Base-by-base conservation (phyloP, 1,139 yeast species). In the Saccharomycopsis phalli region DNA sequence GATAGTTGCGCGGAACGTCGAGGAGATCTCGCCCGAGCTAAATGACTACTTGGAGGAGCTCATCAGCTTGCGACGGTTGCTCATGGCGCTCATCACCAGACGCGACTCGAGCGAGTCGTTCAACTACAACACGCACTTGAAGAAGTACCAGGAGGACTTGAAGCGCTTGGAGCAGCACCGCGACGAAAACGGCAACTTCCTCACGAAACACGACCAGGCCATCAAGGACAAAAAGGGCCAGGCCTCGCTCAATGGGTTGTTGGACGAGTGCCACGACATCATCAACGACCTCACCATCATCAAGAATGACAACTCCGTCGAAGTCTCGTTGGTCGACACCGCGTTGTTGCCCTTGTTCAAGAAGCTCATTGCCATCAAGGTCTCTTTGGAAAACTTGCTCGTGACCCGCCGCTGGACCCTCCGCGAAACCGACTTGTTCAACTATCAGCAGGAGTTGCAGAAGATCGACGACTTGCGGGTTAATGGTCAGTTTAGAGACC, bases 401-500 rank as follows among this genome's bases (percentile, higher is more conserved):
- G 75, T 91, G 27, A 91, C 98, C 3, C 78, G 95, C 61, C 74
- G 97, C 58, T 91, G 98, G 98, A 88, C 97, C 2, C 67, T 91
- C 61, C 74, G 98, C 55, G 95, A 87, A 55, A 91, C 97, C 0
- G 98, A 91, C 60, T 67, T 91, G 50, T 91, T 82, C 61, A 70
- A 71, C 41, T 88, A 82, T 57, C 94, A 87, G 59, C 75, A 79
- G 53, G 69, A 68, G 48, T 65, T 88, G 49, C 78, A 77, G 52
- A 71, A 69, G 44, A 77, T 88, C 48, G 95, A 88, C 55, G 80
- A 74, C 41, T 58, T 72, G 48, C 66, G 95, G 51, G 66, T 76
- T 5, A 63, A 68, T 42, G 81, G 81, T 11, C 66, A 67, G 46
- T 76, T 76, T 48, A 62, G 74, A 44, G 54, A 63, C 6, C 49